Evolutionary conservation across 108 stramenopile species (phyloP).

Genomic region (Conticribra guillardii): DNA sequence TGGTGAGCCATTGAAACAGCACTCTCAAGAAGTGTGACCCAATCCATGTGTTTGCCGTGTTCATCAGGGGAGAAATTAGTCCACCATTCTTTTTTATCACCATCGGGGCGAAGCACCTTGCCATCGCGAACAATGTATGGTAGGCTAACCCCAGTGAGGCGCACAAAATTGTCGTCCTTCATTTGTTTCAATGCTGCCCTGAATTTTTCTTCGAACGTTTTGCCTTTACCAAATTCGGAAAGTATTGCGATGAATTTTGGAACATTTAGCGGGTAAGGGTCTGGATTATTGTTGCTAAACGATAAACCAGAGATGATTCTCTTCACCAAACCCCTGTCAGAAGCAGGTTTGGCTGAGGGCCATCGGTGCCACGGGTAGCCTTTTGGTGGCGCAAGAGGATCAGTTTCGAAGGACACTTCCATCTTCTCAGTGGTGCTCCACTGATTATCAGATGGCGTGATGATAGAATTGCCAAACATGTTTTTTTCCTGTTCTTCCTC

Average conservation of each 20-base stretch:
- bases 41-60: background rate
- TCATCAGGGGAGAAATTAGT: background rate
- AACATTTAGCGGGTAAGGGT: background rate
- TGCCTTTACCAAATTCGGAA: background rate
- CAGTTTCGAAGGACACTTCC: background rate
- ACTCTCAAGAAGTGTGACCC: background rate
- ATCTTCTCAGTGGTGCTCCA: background rate
- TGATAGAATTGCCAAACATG: constrained; percentile 11
- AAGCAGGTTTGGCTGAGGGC: background rate
- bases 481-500: constrained; percentile 14
- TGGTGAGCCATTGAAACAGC: background rate
- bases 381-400: background rate
- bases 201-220: background rate
- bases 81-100: background rate
- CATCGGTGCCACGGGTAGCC: background rate
- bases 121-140: background rate
- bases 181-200: background rate
- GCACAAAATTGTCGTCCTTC: background rate
- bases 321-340: no score
- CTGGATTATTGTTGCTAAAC: no score
- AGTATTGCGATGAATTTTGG: background rate
- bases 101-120: background rate
- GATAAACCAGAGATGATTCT: no score
- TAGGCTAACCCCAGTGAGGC: background rate
- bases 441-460: background rate